A percentile compares a stretch with the other conserved stretches of the same genome.
Conservation (phyloP, 2,329 filamentous ascomycete species). For the Lecanosticta acicola region DNA sequence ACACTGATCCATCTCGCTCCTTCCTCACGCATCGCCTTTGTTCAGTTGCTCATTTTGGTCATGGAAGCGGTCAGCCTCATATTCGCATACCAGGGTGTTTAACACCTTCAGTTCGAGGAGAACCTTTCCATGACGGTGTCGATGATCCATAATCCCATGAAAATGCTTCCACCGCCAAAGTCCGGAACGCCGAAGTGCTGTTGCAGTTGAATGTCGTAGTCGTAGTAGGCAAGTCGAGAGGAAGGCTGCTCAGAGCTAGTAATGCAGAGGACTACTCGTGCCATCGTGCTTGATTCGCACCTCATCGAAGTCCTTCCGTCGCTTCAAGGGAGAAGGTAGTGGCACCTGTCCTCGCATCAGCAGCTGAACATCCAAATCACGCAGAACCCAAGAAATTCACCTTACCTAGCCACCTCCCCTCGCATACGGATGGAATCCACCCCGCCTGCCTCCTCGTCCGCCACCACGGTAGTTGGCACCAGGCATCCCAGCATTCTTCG, state of each 20-base stretch:
- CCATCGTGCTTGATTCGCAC: background rate
- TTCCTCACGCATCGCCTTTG: no score
- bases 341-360: constrained; percentile 3
- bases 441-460: constrained; percentile 65
- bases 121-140: no score
- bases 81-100: no score
- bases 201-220: no score
- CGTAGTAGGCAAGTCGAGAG: no score
- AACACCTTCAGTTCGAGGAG: no score
- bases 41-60: no score
- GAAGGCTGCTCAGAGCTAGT: background rate
- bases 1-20: no score
- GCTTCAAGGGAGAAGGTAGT: background rate
- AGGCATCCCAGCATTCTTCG: constrained; percentile 88
- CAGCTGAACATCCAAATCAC: background rate
- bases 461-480: constrained; percentile 92
- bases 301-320: background rate
- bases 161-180: background rate
- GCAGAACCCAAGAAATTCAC: background rate
- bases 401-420: constrained; percentile 29
- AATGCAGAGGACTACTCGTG: background rate
- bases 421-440: constrained; percentile 70
- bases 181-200: no score
- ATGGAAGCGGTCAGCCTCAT: no score
- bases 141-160: no score